phyloP scores from a whole-genome alignment of 805 yeast species.

The Candida coquimbonensis region DNA sequence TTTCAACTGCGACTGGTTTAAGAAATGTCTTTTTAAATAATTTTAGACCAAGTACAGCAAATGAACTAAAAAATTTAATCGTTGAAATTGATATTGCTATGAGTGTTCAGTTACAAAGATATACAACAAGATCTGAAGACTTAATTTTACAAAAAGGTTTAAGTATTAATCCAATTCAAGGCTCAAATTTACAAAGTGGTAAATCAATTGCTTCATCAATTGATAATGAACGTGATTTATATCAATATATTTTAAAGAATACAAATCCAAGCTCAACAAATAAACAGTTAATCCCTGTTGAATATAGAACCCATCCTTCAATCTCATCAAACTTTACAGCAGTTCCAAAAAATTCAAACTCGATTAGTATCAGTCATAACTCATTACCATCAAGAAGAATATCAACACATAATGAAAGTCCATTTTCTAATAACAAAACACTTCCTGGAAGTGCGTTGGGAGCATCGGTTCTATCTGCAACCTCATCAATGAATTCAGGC shows the following conservation, averaged over 20 bases:
- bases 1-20: constrained; percentile 60
- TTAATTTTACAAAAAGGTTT: constrained; percentile 80
- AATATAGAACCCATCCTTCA: constrained; percentile 65
- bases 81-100: constrained; percentile 87
- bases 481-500: constrained; percentile 4
- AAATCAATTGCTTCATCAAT: constrained; percentile 67
- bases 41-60: constrained; percentile 72
- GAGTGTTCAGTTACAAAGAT: constrained; percentile 81
- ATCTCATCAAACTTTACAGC: constrained; percentile 29
- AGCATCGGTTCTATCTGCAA: constrained; percentile 7
- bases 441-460: background rate
- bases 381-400: constrained; percentile 20
- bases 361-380: constrained; percentile 8
- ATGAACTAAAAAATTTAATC: constrained; percentile 66
- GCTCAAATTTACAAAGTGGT: constrained; percentile 55
- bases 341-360: constrained; percentile 7
- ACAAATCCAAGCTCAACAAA: constrained; percentile 23
- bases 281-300: constrained; percentile 53
- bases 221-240: constrained; percentile 79
- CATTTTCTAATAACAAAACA: constrained; percentile 24
- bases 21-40: constrained; percentile 66
- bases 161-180: constrained; percentile 64
- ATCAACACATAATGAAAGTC: constrained; percentile 27
- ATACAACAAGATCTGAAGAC: constrained; percentile 82
- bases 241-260: constrained; percentile 52